phyloP scores from a whole-genome alignment of 768 basidiomycete species.

The Mycena maculata region DNA sequence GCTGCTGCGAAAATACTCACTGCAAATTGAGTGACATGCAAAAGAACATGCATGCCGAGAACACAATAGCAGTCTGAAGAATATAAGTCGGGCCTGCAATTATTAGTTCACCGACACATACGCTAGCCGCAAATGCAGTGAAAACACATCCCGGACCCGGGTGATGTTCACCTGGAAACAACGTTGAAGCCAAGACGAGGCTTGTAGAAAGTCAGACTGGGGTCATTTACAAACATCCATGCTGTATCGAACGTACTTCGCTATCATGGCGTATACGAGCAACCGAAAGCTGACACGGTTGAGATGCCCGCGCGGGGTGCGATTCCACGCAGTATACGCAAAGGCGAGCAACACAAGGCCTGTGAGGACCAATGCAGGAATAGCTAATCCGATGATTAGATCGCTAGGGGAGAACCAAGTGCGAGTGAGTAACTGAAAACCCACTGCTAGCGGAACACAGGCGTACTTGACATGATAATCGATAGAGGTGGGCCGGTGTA shows the following conservation, averaged over 20 bases:
- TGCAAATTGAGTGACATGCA: slow-evolving; percentile 14
- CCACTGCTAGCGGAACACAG: too few relatives aligned
- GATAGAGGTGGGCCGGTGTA: too few relatives aligned
- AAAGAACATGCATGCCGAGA: slow-evolving; percentile 12
- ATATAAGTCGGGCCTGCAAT: too few relatives aligned
- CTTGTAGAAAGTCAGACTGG: neutral
- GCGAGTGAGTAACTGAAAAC: too few relatives aligned
- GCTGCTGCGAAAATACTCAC: neutral
- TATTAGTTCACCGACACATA: too few relatives aligned
- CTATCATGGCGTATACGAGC: neutral
- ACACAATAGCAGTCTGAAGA: neutral
- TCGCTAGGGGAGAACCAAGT: too few relatives aligned
- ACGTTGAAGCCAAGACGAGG: neutral
- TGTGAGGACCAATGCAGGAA: neutral
- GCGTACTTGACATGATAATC: too few relatives aligned
- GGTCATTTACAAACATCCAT: neutral
- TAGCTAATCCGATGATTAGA: neutral
- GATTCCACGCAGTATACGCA: neutral
- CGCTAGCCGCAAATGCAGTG: neutral
- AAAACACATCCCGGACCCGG: neutral
- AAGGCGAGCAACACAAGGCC: neutral
- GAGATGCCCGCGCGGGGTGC: neutral
- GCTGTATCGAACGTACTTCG: neutral
- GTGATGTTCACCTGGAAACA: neutral
- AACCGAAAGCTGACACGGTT: neutral